Evolutionary conservation across 192 early-diverging fungal species (phyloP), one percentile per base, ranked within the genome.

Genomic region (Rhizophlyctis rosea): DNA sequence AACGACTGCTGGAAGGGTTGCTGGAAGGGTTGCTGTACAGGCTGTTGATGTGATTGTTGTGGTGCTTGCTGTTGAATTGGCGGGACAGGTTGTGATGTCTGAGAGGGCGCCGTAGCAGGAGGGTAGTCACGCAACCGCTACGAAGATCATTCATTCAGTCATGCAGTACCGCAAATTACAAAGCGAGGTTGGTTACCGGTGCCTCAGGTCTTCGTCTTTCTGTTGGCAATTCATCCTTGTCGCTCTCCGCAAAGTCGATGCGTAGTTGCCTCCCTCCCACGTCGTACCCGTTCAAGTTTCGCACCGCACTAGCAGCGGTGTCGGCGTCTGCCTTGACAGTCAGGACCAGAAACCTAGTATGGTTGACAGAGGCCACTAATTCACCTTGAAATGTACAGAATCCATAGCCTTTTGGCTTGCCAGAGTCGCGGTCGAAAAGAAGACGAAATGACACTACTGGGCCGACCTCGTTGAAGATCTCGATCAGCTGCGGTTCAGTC

Each of bases 241-340:
- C 91, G 57, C 75, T 79, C 49, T 96, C 92, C 1, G 94, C 94
- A 76, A 88, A 96, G 51, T 93, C 94, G n/a, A 98, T 91, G 49
- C 92, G 83, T 16, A 98, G 74, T 61, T 83, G 83, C 14, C 96
- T 79, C 18, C 93, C 93, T 24, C 87, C 89, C n/a, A 97, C 82
- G 35, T 93, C 92, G 39, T 92, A 87, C 54, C 88, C 87, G 68
- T 93, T 91, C 53, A 98, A 80, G 61, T 96, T 96, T 56, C 93
- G 81, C 23, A 96, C 94, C 29, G 95, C 95, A 64, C 91, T 94
- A 24, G 90, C 88, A 7, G 95, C 95, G n/a, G 92, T 96, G 59
- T 93, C 86, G 25, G 84, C 73, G 68, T 98, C 95, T 73, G 49
- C 1, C 18, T 44, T 13, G 18, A 13, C n/a, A n/a, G n/a, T n/a